Conservation (phyloP, 129 eudicot species). For the Flaveria robusta region DNA sequence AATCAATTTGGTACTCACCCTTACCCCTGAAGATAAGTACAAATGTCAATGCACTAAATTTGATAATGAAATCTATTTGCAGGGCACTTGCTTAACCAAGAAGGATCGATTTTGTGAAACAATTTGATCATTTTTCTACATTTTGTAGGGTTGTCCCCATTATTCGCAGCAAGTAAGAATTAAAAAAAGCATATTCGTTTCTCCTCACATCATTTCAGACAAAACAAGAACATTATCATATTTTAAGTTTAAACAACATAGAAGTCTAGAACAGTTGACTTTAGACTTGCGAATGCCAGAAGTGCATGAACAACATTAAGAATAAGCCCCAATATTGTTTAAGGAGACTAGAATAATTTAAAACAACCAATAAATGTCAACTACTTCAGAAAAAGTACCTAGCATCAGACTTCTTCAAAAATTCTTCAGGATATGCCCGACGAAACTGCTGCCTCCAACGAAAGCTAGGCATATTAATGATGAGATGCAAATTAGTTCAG, state of each 20-base stretch:
- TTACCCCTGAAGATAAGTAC: conserved; percentile 58
- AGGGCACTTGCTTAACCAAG: too few relatives aligned
- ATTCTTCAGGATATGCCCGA: conserved; percentile 71
- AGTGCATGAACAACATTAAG: not conserved
- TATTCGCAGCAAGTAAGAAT: not conserved
- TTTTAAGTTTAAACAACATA: not conserved
- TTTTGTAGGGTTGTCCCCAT: not conserved
- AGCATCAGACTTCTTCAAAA: conserved; percentile 63
- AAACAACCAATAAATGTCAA: not conserved
- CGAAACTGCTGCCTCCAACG: conserved; percentile 87
- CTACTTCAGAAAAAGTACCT: conserved; percentile 40
- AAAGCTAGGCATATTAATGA: conserved; percentile 48
- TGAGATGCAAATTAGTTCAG: conserved; percentile 5
- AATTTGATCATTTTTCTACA: not conserved
- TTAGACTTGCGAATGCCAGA: not conserved
- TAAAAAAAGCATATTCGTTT: not conserved
- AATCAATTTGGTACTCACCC: conserved; percentile 85
- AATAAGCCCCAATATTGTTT: not conserved
- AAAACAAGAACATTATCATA: not conserved
- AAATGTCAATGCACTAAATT: not conserved
- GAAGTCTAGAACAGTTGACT: not conserved
- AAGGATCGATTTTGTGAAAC: not conserved
- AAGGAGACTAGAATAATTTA: not conserved
- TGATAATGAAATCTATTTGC: too few relatives aligned
- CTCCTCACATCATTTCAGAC: not conserved